Evolutionary conservation across 371 early-diverging fungal genomes (phyloP), one percentile per base, ranked within the genome.

Genomic region (Basidiobolus meristosporus): DNA sequence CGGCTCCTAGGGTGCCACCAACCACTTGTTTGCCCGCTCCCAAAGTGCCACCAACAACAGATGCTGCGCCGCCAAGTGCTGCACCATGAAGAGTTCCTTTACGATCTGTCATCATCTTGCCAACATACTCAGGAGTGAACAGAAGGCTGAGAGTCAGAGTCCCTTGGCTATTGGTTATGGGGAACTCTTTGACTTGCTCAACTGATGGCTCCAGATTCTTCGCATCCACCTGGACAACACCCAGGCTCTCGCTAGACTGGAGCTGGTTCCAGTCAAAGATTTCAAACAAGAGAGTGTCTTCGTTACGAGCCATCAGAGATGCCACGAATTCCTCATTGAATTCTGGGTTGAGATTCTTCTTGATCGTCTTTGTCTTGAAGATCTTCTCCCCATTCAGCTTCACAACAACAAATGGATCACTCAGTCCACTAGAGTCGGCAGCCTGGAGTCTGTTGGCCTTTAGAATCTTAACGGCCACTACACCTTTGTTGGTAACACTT

Each of bases 191-290:
- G 7, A 23, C 30, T 33, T 28, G 5, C 12, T 9, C 16, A 31
- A 41, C 38, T 15, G 18, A 7, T 7, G 26, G 20, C 32, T 32
- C 35, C 17, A 43, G 12, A 2, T 32, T 31, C 4, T 21, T 19
- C 15, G 47, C 21, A 31, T 36, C 17, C 10, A 44, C 19, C 29
- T 18, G 18, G 31, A 36, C 45, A 2, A 10, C 7, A 12, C 44
- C 47, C 11, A 85, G 55, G 16, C 73, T 68, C 32, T 62, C 65
- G 46, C 68, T 65, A 7, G 63, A 55, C 29, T 59, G 49, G 17
- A 85, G 40, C 52, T 79, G 75, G 48, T 85, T 83, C 82, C 82
- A 83, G 53, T 83, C 84, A 59, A 70, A 81, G 11, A 80, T 69
- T 47, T 85, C 86, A 14, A 39, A 7, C 18, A 9, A 28, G 16